phyloP scores from a whole-genome alignment of 768 basidiomycete genomes.

The Hericium alpestre region DNA sequence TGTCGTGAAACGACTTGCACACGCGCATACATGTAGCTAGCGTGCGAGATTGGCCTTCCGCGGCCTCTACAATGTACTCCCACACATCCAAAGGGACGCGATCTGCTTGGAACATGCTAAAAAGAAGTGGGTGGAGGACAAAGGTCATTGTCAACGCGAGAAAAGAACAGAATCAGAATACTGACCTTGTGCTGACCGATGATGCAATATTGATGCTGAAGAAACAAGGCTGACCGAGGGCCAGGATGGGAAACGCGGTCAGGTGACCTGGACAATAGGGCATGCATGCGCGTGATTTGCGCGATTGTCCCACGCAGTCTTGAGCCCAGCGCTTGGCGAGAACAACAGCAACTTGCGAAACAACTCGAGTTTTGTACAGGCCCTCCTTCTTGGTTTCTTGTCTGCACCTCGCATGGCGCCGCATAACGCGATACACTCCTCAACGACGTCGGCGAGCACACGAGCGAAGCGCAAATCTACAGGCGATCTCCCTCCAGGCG shows the following conservation, averaged over 20 bases:
- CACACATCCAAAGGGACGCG: neutral
- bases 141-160: no score
- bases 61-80: neutral
- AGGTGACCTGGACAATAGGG: slow-evolving; percentile 1
- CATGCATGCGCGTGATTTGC: slow-evolving; percentile 1
- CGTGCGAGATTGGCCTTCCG: neutral
- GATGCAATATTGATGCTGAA: no score
- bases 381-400: neutral
- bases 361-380: neutral
- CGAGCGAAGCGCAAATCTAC: slow-evolving; percentile 22
- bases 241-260: neutral
- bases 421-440: neutral
- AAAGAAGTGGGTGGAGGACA: no score
- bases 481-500: slow-evolving; percentile 6
- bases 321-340: neutral
- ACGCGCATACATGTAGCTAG: neutral
- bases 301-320: neutral
- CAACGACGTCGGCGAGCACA: neutral
- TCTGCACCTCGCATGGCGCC: neutral
- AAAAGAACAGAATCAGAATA: no score
- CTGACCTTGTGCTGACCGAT: no score
- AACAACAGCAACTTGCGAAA: neutral
- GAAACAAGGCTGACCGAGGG: no score
- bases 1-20: neutral
- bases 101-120: neutral